phyloP scores from a whole-genome alignment of 2,329 filamentous ascomycete genomes.

The Xylaria sp. region DNA sequence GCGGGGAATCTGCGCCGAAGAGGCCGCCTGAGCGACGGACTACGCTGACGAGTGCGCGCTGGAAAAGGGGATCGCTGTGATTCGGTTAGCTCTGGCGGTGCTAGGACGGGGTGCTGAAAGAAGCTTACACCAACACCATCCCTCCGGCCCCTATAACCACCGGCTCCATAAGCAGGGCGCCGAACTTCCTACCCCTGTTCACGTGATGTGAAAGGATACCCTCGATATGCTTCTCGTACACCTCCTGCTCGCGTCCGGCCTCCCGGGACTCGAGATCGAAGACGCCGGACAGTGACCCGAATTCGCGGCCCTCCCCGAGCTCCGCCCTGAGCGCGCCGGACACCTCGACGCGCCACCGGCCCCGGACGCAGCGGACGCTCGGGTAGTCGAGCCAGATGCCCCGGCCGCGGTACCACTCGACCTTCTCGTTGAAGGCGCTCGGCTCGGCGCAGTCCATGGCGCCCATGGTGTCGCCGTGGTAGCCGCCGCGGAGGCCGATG shows the following conservation, averaged over 20 bases:
- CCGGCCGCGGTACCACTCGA: conserved; percentile 81
- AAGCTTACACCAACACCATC: conserved; percentile 74
- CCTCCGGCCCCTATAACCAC: conserved; percentile 80
- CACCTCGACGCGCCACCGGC: conserved; percentile 66
- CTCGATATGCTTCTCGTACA: conserved; percentile 64
- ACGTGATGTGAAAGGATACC: conserved; percentile 55
- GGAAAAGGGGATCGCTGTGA: conserved; percentile 76
- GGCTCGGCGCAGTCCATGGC: conserved; percentile 86
- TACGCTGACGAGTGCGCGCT: conserved; percentile 68
- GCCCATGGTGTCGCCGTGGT: conserved; percentile 86
- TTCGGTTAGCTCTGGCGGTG: conserved; percentile 13
- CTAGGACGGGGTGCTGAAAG: background rate
- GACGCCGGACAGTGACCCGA: conserved; percentile 55
- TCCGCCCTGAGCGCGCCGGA: conserved; percentile 51
- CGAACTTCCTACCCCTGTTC: conserved; percentile 66
- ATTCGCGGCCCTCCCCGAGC: conserved; percentile 47
- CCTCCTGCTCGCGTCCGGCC: conserved; percentile 45
- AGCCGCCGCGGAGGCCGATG: conserved; percentile 76
- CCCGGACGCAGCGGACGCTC: conserved; percentile 66
- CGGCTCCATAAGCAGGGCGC: conserved; percentile 79
- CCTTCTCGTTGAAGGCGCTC: conserved; percentile 75
- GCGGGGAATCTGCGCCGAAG: conserved; percentile 44
- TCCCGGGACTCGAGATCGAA: conserved; percentile 61
- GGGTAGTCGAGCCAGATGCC: conserved; percentile 85
- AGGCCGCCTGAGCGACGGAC: conserved; percentile 63